Evolutionary conservation across 2,329 filamentous ascomycete genomes (phyloP), one percentile per base, ranked within the genome.

Genomic region (Elsinoe fawcettii): DNA sequence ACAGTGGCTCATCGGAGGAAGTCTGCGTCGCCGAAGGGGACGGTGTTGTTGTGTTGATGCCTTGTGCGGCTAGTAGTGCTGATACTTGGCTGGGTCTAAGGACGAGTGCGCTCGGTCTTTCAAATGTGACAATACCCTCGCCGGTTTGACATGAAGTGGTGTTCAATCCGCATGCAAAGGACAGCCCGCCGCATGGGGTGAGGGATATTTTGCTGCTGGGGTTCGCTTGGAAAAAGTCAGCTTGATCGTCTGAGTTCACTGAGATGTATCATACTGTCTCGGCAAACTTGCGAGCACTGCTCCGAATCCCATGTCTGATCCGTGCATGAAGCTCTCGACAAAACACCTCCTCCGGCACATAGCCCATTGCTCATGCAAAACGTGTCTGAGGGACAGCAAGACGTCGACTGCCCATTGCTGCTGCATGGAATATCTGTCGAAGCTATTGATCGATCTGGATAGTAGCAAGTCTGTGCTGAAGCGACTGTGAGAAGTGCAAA

Each of bases 281-380:
- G 65, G 62, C 67, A 69, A 39, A 63, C 66, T 43, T 55, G 55
- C 2, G 66, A 58, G 61, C 67, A 70, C 27, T 63, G 61, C 30
- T 59, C 56, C 39, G 62, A 64, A 6, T 58, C 58, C 67, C 67
- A 70, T 9, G 61, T 64, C 57, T 65, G 60, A 53, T 69, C 67
- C 36, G 66, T 69, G 59, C 67, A 69, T 49, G 64, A 67, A n/a
- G 60, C 63, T 60, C 66, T 60, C 20, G 58, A 65, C 57, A 68
- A 60, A 8, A 70, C 59, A 7, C 66, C 66, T 22, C 60, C 61
- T 14, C 60, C 62, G 47, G 64, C 67, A 57, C 67, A 70, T 12
- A 69, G 58, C 20, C 67, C 67, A 59, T 66, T 65, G 30, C 65
- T 64, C 62, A 69, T 44, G 53, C 67, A 69, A 51, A 66, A 66